phyloP scores from a whole-genome alignment of 2,329 filamentous ascomycete genomes.

The Colletotrichum shisoi region DNA sequence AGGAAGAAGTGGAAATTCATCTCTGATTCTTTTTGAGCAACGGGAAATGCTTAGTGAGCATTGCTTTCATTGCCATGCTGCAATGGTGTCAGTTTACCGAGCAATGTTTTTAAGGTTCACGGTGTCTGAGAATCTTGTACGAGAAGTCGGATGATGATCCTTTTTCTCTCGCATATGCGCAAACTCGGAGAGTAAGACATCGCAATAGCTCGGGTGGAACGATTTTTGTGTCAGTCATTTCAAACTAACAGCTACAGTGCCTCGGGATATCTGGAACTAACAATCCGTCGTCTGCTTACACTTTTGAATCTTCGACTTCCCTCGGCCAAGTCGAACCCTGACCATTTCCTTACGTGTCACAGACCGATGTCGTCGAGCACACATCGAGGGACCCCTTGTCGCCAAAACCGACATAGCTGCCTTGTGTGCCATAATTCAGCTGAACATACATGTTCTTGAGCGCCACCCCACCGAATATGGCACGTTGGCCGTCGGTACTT shows the following conservation, averaged over 20 bases:
- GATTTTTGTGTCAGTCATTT: neutral
- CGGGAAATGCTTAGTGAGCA: neutral
- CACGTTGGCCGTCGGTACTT: conserved; percentile 56
- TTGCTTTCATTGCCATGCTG: neutral
- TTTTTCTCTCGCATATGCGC: neutral
- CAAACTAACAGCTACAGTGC: neutral
- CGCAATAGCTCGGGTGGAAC: conserved; percentile 5
- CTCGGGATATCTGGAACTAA: neutral
- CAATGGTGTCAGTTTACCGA: neutral
- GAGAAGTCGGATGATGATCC: neutral
- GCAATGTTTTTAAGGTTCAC: no score
- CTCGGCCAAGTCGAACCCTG: neutral
- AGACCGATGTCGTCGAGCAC: conserved; percentile 22
- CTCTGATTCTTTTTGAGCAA: conserved; percentile 16
- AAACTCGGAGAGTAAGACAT: neutral
- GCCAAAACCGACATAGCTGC: conserved; percentile 29
- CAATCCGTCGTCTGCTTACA: neutral
- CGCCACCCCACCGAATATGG: conserved; percentile 80
- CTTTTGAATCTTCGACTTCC: neutral
- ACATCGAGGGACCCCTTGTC: conserved; percentile 27
- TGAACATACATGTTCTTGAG: conserved; percentile 76
- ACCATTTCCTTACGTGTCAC: conserved; percentile 3
- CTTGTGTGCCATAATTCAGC: conserved; percentile 26
- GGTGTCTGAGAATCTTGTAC: neutral
- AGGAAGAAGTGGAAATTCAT: conserved; percentile 31